These are phyloP conservation scores for Naganishia albida DNA, from an alignment of 1,284 basidiomycete species.

Conservation along the genomic window DNA sequence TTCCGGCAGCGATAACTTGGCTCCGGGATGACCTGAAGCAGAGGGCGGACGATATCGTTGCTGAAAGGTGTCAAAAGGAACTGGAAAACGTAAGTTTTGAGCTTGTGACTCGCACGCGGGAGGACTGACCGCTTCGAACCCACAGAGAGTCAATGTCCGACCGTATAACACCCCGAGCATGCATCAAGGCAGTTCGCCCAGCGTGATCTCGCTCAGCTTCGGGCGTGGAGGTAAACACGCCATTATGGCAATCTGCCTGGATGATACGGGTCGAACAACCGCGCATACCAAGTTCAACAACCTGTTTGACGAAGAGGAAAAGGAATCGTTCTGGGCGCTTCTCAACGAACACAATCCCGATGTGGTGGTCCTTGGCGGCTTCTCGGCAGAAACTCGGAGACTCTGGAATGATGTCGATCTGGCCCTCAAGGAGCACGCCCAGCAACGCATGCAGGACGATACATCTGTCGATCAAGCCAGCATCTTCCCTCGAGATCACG, in stretches of 20 bases:
- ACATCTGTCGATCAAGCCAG: conserved; percentile 33
- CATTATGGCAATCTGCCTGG: conserved; percentile 80
- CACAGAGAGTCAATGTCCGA: conserved; percentile 58
- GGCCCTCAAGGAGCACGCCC: conserved; percentile 50
- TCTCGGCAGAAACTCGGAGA: conserved; percentile 70
- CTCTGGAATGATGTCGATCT: conserved; percentile 61
- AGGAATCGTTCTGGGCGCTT: conserved; percentile 72
- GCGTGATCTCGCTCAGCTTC: conserved; percentile 90
- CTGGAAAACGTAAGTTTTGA: conserved; percentile 66
- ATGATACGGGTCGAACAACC: conserved; percentile 82
- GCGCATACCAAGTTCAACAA: conserved; percentile 89
- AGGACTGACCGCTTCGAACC: conserved; percentile 27
- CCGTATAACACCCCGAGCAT: conserved; percentile 69
- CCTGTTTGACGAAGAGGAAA: conserved; percentile 65
- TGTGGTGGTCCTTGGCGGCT: conserved; percentile 85
- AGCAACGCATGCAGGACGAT: conserved; percentile 30
- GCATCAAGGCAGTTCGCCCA: conserved; percentile 70
- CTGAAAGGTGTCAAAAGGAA: conserved; percentile 65
- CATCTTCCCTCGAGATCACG: conserved; percentile 39
- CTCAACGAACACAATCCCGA: conserved; percentile 80
- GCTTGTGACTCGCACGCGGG: conserved; percentile 25
- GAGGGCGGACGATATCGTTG: conserved; percentile 83
- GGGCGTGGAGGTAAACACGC: conserved; percentile 93
- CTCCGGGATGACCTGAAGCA: conserved; percentile 84
- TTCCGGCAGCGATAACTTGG: conserved; percentile 84